These are phyloP conservation scores for Podaxis carcinomalis DNA, from an alignment of 768 basidiomycete species.

Conservation along the genomic window DNA sequence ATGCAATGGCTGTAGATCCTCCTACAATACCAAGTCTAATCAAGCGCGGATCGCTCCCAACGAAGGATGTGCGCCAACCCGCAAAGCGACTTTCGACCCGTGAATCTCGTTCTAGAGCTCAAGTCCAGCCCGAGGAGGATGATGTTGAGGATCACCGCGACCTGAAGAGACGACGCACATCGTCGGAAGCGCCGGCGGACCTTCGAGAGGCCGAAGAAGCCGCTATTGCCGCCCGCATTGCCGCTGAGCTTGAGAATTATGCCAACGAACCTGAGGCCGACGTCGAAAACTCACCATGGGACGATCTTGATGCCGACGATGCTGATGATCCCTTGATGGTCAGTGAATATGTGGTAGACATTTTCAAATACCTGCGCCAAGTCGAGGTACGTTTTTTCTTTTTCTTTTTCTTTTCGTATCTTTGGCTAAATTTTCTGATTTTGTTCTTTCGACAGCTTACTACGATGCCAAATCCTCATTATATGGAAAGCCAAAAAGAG, in stretches of 20 bases:
- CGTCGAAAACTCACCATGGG: constrained; percentile 68
- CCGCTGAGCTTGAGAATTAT: constrained; percentile 46
- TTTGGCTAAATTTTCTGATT: background rate
- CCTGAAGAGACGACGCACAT: constrained; percentile 68
- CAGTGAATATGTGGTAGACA: constrained; percentile 91
- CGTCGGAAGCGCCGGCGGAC: constrained; percentile 63
- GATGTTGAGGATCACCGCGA: constrained; percentile 57
- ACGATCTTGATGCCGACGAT: constrained; percentile 91
- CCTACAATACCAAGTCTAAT: constrained; percentile 36
- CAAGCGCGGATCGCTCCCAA: constrained; percentile 33
- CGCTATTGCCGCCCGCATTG: constrained; percentile 36
- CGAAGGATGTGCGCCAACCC: constrained; percentile 20
- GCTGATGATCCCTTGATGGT: constrained; percentile 95
- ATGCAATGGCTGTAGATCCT: constrained; percentile 52
- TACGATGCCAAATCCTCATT: constrained; percentile 89
- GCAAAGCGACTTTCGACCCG: background rate
- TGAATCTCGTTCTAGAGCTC: background rate
- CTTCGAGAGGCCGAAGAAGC: constrained; percentile 42
- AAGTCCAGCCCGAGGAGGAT: constrained; percentile 24
- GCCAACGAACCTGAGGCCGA: constrained; percentile 60
- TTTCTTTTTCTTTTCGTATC: background rate
- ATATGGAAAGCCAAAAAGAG: constrained; percentile 93
- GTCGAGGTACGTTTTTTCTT: constrained; percentile 61
- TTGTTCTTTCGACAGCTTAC: constrained; percentile 40
- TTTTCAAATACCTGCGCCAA: constrained; percentile 87